Base-by-base conservation (phyloP, 139 green algal genomes). In the Coelastrella sp. region DNA sequence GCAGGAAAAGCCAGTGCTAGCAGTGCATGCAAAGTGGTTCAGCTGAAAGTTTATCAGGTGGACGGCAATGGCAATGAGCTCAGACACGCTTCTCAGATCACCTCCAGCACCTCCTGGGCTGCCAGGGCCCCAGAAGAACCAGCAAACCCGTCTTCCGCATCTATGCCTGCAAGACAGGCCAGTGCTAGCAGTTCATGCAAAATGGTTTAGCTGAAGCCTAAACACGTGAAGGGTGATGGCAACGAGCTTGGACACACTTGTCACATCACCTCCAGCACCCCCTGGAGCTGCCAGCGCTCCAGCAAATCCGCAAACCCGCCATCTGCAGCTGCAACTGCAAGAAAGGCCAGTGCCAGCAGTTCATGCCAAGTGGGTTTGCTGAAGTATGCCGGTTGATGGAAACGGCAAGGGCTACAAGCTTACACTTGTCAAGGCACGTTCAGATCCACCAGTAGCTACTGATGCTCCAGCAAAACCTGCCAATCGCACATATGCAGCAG, bases 51-150 rank as follows among this genome's bases (percentile, higher is more conserved):
- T 47, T 47, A 47, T 47, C 32, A 98, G 93, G 92, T 98, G 98
- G 78, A 98, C 94, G 0, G 95, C 93, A 77, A 98, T 93, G 17
- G 96, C 96, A 65, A 98, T 97, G 65, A 98, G 95, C 94, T 98
- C 96, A 0, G 95, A 95, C 3, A 92, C 93, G 82, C 90, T 91
- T 54, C 92, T 88, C 86, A 96, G 85, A 87, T 98, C 95, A 57
- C 80, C 59, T 10, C 80, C 59, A 86, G 57, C 58, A 54, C 79
- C 79, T 8, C 79, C 79, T 17, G 80, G 58, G 22, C 80, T 19
- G 80, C 80, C 19, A 73, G 5, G 10, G 22, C 60, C 3, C 58
- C 59, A 56, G 80, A 57, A 86, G 73, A 86, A 5, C 80, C 80
- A 6, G 20, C 58, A 73, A 57, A 17, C 7, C 61, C 61, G 10